phyloP scores from a whole-genome alignment of 2,329 filamentous ascomycete species.

The Ramularia collo-cygni region DNA sequence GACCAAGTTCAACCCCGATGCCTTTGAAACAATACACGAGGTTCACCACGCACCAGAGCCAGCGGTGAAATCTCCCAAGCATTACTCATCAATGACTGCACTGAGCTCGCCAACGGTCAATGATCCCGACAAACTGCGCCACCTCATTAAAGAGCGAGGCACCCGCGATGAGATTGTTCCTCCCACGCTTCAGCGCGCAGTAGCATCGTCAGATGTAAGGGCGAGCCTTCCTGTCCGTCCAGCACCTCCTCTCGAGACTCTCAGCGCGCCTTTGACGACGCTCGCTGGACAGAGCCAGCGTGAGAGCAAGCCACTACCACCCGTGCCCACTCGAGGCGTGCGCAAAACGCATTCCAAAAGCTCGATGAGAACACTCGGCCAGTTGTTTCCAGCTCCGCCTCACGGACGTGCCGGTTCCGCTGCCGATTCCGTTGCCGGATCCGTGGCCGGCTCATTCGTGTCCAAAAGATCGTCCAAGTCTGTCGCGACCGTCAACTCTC shows the following conservation, averaged over 20 bases:
- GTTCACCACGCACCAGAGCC: slow-evolving; percentile 5
- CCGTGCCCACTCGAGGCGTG: slow-evolving; percentile 6
- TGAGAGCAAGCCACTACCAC: slow-evolving; percentile 13
- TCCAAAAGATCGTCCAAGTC: slow-evolving; percentile 13
- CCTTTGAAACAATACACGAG: slow-evolving; percentile 9
- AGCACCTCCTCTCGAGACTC: slow-evolving; percentile 4
- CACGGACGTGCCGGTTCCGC: slow-evolving; percentile 1
- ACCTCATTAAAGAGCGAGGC: background rate
- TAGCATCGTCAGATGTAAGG: background rate
- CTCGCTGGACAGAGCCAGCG: slow-evolving; percentile 11
- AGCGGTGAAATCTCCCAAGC: slow-evolving; percentile 7
- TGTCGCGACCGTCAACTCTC: slow-evolving; percentile 8
- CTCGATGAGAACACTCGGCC: slow-evolving; percentile 5
- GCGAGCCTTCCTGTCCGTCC: slow-evolving; percentile 3
- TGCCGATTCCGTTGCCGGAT: background rate
- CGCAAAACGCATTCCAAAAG: slow-evolving; percentile 8
- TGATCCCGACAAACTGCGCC: background rate
- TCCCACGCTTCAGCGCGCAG: background rate
- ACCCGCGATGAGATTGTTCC: background rate
- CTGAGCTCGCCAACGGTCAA: slow-evolving; percentile 9
- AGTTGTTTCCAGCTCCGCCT: slow-evolving; percentile 9
- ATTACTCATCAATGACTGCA: slow-evolving; percentile 19
- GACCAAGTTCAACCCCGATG: slow-evolving; percentile 16
- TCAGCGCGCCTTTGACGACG: slow-evolving; percentile 5
- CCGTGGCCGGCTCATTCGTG: slow-evolving; percentile 2